Conservation (phyloP, 129 eudicot species). For the Heracleum sosnowskyi region DNA sequence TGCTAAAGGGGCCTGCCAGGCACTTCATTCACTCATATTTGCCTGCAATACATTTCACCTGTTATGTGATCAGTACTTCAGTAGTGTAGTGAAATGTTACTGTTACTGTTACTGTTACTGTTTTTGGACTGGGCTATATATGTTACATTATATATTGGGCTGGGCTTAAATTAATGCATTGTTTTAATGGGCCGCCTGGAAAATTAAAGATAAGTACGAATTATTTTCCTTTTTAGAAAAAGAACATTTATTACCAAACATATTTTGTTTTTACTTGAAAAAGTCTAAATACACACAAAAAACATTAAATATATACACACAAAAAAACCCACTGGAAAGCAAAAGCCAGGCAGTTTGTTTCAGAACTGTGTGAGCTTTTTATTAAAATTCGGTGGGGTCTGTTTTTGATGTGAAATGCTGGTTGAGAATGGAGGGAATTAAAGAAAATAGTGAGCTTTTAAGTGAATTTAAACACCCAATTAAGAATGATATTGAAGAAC, state of each 20-base stretch:
- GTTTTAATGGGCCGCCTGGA: background rate
- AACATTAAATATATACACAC: background rate
- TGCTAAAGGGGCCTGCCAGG: too few relatives aligned
- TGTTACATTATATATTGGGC: background rate
- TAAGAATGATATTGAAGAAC: background rate
- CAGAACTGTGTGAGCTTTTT: background rate
- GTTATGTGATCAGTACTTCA: too few relatives aligned
- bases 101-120: too few relatives aligned
- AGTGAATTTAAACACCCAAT: background rate
- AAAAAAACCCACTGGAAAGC: background rate
- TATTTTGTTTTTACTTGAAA: background rate
- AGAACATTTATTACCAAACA: background rate
- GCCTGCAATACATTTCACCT: too few relatives aligned
- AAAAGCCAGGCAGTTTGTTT: background rate
- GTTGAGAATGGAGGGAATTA: background rate
- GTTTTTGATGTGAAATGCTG: background rate
- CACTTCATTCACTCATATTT: too few relatives aligned
- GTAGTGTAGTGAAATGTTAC: too few relatives aligned
- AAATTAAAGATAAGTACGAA: background rate
- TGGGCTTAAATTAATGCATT: background rate
- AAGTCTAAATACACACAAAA: background rate
- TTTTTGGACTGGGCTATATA: background rate
- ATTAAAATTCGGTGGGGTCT: background rate
- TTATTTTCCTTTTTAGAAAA: background rate
- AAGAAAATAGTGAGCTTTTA: background rate